phyloP scores from a whole-genome alignment of 2,329 filamentous ascomycete genomes.

The Diatrype stigma region DNA sequence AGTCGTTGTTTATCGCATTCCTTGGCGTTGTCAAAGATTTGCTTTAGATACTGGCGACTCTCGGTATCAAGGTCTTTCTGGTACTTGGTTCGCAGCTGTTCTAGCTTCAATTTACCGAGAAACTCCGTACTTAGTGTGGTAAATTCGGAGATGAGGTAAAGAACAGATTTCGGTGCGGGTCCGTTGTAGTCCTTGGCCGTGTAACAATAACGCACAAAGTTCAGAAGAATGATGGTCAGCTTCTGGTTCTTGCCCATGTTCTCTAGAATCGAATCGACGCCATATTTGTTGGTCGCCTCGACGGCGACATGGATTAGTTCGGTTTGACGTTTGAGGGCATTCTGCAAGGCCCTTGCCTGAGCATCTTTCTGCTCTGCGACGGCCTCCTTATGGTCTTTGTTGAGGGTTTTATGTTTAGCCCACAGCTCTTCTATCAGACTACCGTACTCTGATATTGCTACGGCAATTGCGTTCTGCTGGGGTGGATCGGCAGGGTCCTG shows the following conservation, averaged over 20 bases:
- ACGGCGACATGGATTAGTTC: conserved; percentile 47
- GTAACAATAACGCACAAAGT: conserved; percentile 50
- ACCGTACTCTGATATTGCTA: conserved; percentile 47
- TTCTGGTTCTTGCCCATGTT: conserved; percentile 56
- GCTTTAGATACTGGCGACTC: conserved; percentile 41
- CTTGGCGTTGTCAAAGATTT: conserved; percentile 28
- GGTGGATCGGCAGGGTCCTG: conserved; percentile 13
- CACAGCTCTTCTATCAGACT: conserved; percentile 46
- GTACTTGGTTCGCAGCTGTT: conserved; percentile 60
- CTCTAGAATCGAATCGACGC: conserved; percentile 51
- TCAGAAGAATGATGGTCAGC: conserved; percentile 51
- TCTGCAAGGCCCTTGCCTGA: conserved; percentile 34
- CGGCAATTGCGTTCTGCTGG: conserved; percentile 38
- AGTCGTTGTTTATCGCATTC: background rate
- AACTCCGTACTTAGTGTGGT: conserved; percentile 58
- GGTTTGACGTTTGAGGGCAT: conserved; percentile 40
- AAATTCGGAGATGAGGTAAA: conserved; percentile 58
- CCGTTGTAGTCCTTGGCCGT: conserved; percentile 49
- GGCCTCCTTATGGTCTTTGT: conserved; percentile 32
- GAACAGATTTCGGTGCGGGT: conserved; percentile 50
- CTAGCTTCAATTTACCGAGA: conserved; percentile 61
- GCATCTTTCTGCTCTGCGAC: conserved; percentile 4
- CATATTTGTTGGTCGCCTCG: conserved; percentile 50
- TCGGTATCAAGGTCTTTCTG: conserved; percentile 60
- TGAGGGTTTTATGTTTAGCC: conserved; percentile 43